Percentiles rank a stretch among this genome's conserved stretches.
Conservation (phyloP, 331 rosid genomes). For the Cydonia oblonga region DNA sequence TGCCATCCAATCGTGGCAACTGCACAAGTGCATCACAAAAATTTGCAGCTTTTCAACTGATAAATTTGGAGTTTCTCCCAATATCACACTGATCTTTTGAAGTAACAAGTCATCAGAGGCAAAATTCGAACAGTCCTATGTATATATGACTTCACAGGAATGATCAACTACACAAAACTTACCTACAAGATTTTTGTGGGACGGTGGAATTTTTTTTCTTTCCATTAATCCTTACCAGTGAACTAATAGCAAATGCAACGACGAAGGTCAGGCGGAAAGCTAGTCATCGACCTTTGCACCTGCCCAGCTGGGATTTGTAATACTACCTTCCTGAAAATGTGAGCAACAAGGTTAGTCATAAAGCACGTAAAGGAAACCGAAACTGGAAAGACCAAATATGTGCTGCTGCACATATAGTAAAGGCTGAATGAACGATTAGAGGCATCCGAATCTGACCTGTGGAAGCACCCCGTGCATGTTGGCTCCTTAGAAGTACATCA, state of each 20-base stretch:
- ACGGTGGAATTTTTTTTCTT: background rate
- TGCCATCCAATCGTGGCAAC: too few species aligned
- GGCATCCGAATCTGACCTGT: conserved; percentile 24
- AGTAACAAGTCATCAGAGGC: background rate
- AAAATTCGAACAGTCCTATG: background rate
- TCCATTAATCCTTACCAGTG: background rate
- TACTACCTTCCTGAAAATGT: conserved; percentile 27
- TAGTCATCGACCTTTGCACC: conserved; percentile 1
- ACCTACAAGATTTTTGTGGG: background rate
- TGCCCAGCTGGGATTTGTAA: background rate
- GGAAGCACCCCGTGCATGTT: conserved; percentile 17
- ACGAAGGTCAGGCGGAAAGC: background rate
- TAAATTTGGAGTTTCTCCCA: background rate
- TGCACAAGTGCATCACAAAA: too few species aligned
- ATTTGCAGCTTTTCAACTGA: too few species aligned
- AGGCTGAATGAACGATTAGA: background rate
- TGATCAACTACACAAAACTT: background rate
- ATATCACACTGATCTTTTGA: background rate
- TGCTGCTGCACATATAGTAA: background rate
- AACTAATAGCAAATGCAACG: background rate
- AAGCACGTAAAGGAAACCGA: conserved; percentile 10
- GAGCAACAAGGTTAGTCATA: conserved; percentile 15
- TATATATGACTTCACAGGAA: background rate
- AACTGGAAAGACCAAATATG: conserved; percentile 14
- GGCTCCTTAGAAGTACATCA: conserved; percentile 63